phyloP scores from a whole-genome alignment of 2,329 filamentous ascomycete species.

The Colletotrichum sidae region DNA sequence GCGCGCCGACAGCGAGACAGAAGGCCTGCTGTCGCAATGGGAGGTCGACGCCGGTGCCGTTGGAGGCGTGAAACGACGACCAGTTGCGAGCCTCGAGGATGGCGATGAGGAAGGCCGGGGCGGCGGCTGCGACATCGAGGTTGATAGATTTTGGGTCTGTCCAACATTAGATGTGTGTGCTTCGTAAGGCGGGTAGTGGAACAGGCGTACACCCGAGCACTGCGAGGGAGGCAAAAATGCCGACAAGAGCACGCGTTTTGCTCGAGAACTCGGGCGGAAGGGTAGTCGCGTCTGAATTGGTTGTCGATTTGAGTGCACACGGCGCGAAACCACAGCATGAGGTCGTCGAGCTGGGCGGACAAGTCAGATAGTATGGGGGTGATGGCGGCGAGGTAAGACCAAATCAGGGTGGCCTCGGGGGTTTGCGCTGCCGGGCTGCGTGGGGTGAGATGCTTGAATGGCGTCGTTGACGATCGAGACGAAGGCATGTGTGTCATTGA shows the following conservation, averaged over 20 bases:
- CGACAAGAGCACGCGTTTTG: conserved; percentile 6
- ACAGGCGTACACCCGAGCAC: not conserved
- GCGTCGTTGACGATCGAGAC: not conserved
- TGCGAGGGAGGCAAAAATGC: conserved; percentile 2
- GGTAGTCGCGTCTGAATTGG: not conserved
- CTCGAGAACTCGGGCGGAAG: not conserved
- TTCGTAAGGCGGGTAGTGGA: not conserved
- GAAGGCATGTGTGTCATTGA: not conserved
- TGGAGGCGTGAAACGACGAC: not conserved
- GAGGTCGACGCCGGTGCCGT: not conserved
- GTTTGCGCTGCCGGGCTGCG: not conserved
- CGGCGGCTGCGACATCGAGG: not conserved
- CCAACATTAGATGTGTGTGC: not conserved
- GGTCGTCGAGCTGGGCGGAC: not conserved
- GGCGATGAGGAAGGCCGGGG: not conserved
- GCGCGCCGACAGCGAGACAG: not conserved
- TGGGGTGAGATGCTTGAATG: not conserved
- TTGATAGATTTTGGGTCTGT: not conserved
- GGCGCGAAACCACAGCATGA: conserved; percentile 1
- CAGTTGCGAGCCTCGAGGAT: conserved; percentile 1
- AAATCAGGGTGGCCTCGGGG: not conserved
- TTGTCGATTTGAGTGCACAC: not conserved
- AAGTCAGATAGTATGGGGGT: not conserved
- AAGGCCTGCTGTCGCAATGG: conserved; percentile 4
- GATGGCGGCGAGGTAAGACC: conserved; percentile 7